Percentiles rank a stretch among this genome's conserved stretches.
phyloP scores from a whole-genome alignment of 768 basidiomycete species.

The Boletus pseudo-olivaceus region DNA sequence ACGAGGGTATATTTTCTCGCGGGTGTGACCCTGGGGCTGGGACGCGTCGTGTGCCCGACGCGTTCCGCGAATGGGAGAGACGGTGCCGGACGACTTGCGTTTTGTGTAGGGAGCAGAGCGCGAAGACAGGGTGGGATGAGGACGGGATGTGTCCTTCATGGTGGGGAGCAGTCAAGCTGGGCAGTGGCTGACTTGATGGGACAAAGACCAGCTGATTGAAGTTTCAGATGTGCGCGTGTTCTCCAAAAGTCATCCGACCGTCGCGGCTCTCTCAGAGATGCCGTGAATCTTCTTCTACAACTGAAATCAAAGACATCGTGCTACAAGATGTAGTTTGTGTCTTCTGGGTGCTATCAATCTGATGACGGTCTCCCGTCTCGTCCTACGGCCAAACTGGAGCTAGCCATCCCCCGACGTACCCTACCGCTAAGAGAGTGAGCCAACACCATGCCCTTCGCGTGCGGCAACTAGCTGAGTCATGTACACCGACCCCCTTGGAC shows the following conservation, averaged over 20 bases:
- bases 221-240: slow-evolving; percentile 3
- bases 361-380: not conserved
- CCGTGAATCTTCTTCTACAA: not conserved
- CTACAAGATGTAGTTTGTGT: not conserved
- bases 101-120: slow-evolving; percentile 20
- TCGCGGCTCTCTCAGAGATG: slow-evolving; percentile 3
- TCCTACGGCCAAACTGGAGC: not conserved
- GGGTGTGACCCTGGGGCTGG: not conserved
- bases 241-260: slow-evolving; percentile 5
- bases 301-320: not conserved
- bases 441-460: not conserved
- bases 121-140: slow-evolving; percentile 4
- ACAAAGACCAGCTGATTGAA: not conserved
- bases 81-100: not conserved
- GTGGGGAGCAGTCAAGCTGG: slow-evolving; percentile 5
- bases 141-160: slow-evolving; percentile 27
- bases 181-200: slow-evolving; percentile 16
- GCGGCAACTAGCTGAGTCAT: not conserved
- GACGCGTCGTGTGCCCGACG: slow-evolving; percentile 14
- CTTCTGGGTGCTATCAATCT: not conserved
- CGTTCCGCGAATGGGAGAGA: slow-evolving; percentile 10
- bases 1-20: not conserved
- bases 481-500: not conserved
- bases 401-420: not conserved
- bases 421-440: not conserved